phyloP scores from a whole-genome alignment of 2,329 filamentous ascomycete genomes.

The Cryphonectria radicalis region DNA sequence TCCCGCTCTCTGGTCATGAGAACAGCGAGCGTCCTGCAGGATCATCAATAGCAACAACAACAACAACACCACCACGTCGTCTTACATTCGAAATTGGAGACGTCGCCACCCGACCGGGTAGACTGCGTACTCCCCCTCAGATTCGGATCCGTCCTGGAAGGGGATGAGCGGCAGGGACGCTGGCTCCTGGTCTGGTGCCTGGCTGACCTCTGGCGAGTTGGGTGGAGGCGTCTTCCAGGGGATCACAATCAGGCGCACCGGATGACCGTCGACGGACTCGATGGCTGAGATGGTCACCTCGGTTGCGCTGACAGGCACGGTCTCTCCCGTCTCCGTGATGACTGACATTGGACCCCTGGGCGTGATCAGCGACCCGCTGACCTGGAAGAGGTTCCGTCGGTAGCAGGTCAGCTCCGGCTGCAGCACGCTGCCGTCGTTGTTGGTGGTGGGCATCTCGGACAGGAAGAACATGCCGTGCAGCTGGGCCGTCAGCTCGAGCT shows the following conservation, averaged over 20 bases:
- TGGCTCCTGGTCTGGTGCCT: constrained; percentile 80
- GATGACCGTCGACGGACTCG: constrained; percentile 90
- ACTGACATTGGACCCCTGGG: constrained; percentile 79
- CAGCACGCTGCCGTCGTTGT: constrained; percentile 59
- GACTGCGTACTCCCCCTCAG: constrained; percentile 81
- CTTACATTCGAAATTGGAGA: constrained; percentile 83
- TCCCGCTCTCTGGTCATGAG: too few species aligned
- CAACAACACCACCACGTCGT: constrained; percentile 31
- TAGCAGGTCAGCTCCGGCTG: constrained; percentile 93
- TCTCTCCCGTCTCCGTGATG: constrained; percentile 81
- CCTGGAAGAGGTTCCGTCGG: constrained; percentile 92
- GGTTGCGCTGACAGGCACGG: constrained; percentile 78
- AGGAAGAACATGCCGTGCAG: constrained; percentile 90
- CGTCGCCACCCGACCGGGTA: constrained; percentile 95
- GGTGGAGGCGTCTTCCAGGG: constrained; percentile 96
- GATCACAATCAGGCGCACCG: constrained; percentile 92
- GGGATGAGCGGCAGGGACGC: constrained; percentile 76
- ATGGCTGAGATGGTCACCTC: constrained; percentile 91
- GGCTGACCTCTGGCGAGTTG: constrained; percentile 69
- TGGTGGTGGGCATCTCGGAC: constrained; percentile 74
- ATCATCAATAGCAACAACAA: too few species aligned
- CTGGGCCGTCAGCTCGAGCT: constrained; percentile 70
- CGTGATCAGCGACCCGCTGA: constrained; percentile 84
- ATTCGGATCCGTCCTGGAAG: constrained; percentile 60
- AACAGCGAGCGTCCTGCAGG: too few species aligned